phyloP scores from a whole-genome alignment of 2,329 filamentous ascomycete species.

The Byssoonygena ceratinophila region DNA sequence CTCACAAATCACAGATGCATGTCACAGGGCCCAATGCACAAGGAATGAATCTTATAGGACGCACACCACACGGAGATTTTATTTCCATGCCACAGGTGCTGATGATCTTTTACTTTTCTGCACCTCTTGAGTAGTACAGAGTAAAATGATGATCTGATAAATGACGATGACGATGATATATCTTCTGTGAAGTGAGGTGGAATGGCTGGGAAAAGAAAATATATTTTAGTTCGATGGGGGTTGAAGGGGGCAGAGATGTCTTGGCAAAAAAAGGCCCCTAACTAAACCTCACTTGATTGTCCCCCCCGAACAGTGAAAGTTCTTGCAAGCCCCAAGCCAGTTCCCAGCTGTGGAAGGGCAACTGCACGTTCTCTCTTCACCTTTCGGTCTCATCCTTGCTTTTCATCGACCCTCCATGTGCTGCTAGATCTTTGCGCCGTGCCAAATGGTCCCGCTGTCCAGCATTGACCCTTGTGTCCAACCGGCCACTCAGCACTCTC shows the following conservation, averaged over 20 bases:
- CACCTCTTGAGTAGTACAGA: not conserved
- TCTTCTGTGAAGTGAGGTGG: not conserved
- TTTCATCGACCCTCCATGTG: not conserved
- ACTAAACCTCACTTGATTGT: not conserved
- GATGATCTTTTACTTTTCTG: not conserved
- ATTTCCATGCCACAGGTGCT: not conserved
- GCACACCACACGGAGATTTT: not conserved
- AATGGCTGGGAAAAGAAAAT: not conserved
- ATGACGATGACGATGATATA: not conserved
- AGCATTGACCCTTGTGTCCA: slow-evolving; percentile 10
- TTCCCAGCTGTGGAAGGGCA: not conserved
- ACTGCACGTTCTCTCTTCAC: not conserved
- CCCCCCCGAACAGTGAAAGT: not conserved
- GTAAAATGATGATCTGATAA: not conserved
- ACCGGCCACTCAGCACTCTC: not conserved
- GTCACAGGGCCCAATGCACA: slow-evolving; percentile 1
- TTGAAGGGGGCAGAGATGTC: not conserved
- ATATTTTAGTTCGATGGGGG: not conserved
- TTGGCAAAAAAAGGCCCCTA: slow-evolving; percentile 1
- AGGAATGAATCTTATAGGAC: not conserved
- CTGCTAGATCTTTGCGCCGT: slow-evolving; percentile 3
- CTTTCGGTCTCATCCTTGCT: not conserved
- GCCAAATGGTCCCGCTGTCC: slow-evolving; percentile 9
- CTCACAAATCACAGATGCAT: slow-evolving; percentile 8
- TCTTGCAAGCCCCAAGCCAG: not conserved